Evolutionary conservation across 768 basidiomycete species (phyloP).

Genomic region (Tricholoma sp.): DNA sequence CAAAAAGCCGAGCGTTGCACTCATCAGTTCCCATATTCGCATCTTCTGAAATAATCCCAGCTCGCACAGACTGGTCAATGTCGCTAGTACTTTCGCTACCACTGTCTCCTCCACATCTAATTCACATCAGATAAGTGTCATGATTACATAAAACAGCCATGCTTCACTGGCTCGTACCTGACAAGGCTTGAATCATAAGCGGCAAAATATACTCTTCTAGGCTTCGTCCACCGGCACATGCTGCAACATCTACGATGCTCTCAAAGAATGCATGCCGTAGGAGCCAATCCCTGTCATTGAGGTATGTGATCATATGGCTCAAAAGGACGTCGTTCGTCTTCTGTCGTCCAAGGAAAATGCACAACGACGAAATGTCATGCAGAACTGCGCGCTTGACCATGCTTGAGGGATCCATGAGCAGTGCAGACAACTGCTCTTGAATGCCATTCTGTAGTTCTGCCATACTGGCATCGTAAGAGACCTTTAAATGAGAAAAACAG

Average conservation of each 20-base stretch:
- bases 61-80: constrained; percentile 85
- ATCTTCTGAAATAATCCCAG: constrained; percentile 88
- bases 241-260: constrained; percentile 92
- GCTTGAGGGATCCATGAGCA: constrained; percentile 85
- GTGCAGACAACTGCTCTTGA: constrained; percentile 80
- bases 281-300: constrained; percentile 88
- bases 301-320: constrained; percentile 82
- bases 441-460: constrained; percentile 81
- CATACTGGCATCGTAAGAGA: constrained; percentile 85
- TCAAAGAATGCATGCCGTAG: constrained; percentile 91
- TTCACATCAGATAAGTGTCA: constrained; percentile 4
- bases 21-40: constrained; percentile 97
- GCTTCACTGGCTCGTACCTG: constrained; percentile 47
- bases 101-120: constrained; percentile 94
- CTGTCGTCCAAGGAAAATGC: constrained; percentile 89
- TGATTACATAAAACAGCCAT: neutral
- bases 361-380: constrained; percentile 80
- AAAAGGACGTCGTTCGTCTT: constrained; percentile 93
- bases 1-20: constrained; percentile 79
- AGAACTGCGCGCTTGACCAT: constrained; percentile 90
- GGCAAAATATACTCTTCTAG: constrained; percentile 97
- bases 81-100: constrained; percentile 82
- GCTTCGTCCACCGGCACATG: constrained; percentile 86
- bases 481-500: constrained; percentile 36
- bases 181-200: constrained; percentile 90